Percentiles rank a stretch among this genome's conserved stretches.
These are phyloP conservation scores for Xylaria castorea DNA, from an alignment of 495 filamentous ascomycete genomes.

Conservation along the genomic window DNA sequence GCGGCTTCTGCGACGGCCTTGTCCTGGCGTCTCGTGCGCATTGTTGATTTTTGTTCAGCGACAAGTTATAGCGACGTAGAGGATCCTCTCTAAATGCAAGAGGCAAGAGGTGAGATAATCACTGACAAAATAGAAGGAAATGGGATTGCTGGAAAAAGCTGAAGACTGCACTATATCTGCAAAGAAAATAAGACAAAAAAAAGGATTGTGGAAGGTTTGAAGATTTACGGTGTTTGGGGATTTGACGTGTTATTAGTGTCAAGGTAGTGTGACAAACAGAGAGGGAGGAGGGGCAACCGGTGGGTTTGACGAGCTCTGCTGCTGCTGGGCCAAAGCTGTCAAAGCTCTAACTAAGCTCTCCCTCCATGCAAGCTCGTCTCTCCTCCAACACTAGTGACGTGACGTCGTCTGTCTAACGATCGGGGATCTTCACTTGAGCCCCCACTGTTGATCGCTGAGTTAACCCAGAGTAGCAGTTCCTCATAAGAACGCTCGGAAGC, in stretches of 20 bases:
- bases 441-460: slow-evolving; percentile 25
- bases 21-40: slow-evolving; percentile 32
- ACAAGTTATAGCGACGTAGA: background rate
- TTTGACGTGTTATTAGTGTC: background rate
- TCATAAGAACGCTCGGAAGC: slow-evolving; percentile 9
- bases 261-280: slow-evolving; percentile 8
- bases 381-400: slow-evolving; percentile 25
- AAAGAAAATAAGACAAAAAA: background rate
- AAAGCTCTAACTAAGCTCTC: too few species aligned
- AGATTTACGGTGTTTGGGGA: background rate
- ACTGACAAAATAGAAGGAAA: background rate
- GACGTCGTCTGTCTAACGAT: slow-evolving; percentile 14
- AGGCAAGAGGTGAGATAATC: background rate
- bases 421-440: slow-evolving; percentile 21
- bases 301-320: slow-evolving; percentile 6
- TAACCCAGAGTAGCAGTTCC: slow-evolving; percentile 18
- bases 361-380: background rate
- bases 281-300: slow-evolving; percentile 21
- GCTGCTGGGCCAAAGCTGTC: background rate
- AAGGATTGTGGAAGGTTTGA: background rate
- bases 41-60: slow-evolving; percentile 10
- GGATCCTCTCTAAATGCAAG: background rate
- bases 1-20: slow-evolving; percentile 11
- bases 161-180: background rate
- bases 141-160: background rate